Percentiles rank a stretch among this genome's conserved stretches.
These are phyloP conservation scores for Phascolomyces articulosus DNA, from an alignment of 371 early-diverging fungal species.

Conservation along the genomic window DNA sequence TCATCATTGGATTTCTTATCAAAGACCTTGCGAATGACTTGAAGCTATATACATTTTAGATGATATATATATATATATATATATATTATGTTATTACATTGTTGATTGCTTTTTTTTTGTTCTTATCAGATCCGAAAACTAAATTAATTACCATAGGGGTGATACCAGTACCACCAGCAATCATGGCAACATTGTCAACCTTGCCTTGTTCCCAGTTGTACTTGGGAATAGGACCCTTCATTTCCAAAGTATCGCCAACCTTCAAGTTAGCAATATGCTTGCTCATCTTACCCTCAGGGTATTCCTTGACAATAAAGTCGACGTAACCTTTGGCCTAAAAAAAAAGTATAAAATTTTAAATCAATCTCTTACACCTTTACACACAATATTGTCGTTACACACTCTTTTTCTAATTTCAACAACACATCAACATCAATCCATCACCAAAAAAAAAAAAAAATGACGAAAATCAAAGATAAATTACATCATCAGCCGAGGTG, in stretches of 20 bases:
- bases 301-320: slow-evolving; percentile 89
- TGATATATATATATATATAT: too few species aligned
- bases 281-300: slow-evolving; percentile 75
- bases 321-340: slow-evolving; percentile 70
- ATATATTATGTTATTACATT: not conserved
- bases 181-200: slow-evolving; percentile 81
- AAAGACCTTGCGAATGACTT: slow-evolving; percentile 74
- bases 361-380: too few species aligned
- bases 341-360: not conserved
- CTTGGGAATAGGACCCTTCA: slow-evolving; percentile 94
- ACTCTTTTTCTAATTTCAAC: too few species aligned
- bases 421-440: too few species aligned
- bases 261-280: slow-evolving; percentile 76
- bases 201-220: slow-evolving; percentile 77
- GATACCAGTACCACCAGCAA: slow-evolving; percentile 89
- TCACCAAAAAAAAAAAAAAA: not conserved
- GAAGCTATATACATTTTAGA: slow-evolving; percentile 50
- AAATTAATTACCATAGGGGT: slow-evolving; percentile 78
- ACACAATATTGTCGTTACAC: too few species aligned
- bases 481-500: slow-evolving; percentile 66
- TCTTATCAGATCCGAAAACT: not conserved
- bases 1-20: slow-evolving; percentile 64
- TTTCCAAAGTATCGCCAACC: slow-evolving; percentile 80
- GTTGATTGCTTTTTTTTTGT: not conserved
- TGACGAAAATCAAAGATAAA: not conserved